Conservation (phyloP, 768 basidiomycete genomes). For the Russula brevipes region DNA sequence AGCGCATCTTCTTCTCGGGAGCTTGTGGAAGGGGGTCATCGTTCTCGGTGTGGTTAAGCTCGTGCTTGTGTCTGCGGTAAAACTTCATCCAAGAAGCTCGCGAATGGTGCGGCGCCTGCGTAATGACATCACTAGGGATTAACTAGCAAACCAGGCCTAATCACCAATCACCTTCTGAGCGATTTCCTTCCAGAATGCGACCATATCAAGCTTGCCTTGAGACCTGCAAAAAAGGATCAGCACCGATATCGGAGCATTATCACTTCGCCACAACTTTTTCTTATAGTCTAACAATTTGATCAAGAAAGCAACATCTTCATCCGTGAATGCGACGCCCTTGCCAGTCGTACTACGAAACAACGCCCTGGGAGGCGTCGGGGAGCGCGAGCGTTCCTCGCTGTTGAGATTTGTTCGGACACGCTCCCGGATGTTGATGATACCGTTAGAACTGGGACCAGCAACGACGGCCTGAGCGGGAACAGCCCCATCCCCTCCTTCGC, state of each 20-base stretch:
- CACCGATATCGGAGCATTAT: background rate
- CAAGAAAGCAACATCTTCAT: constrained; percentile 74
- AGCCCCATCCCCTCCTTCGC: constrained; percentile 40
- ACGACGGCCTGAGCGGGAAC: constrained; percentile 22
- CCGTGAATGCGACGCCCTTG: constrained; percentile 85
- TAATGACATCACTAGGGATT: background rate
- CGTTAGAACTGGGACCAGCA: constrained; percentile 36
- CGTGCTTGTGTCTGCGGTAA: constrained; percentile 84
- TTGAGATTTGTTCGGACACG: constrained; percentile 36
- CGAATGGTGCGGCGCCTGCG: constrained; percentile 81
- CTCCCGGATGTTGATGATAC: constrained; percentile 43
- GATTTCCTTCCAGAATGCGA: constrained; percentile 74
- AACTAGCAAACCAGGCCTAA: constrained; percentile 21
- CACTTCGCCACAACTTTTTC: constrained; percentile 41
- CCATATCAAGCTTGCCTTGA: constrained; percentile 65
- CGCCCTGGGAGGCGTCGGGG: constrained; percentile 76
- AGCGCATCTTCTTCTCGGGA: constrained; percentile 85
- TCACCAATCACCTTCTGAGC: constrained; percentile 54
- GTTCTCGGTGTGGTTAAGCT: constrained; percentile 58
- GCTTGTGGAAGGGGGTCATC: constrained; percentile 69
- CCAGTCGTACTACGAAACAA: constrained; percentile 82
- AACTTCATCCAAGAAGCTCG: constrained; percentile 94
- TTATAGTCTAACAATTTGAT: constrained; percentile 73
- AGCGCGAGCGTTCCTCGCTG: constrained; percentile 48
- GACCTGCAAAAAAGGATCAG: constrained; percentile 37